Conservation (phyloP, 106 monocot species). For the Hemerocallis citrina region DNA sequence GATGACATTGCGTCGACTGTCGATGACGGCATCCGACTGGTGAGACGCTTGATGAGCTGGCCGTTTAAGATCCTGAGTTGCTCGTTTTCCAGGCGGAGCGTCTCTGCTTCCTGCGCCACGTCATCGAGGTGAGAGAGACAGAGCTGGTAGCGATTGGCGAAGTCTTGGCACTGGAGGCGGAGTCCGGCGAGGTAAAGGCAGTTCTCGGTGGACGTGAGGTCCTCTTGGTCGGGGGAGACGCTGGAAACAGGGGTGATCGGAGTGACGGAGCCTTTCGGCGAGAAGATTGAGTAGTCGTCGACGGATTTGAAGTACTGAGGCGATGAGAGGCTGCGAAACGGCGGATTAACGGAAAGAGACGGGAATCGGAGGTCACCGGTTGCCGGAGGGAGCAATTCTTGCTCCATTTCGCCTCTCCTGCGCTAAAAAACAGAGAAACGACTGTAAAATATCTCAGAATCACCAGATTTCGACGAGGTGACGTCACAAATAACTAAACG, state of each 20-base stretch:
- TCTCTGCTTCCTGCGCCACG: constrained; percentile 42
- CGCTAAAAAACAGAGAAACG: not conserved
- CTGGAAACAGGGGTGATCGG: constrained; percentile 27
- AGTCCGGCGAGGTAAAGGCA: constrained; percentile 55
- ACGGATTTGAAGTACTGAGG: constrained; percentile 12
- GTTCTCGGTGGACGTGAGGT: constrained; percentile 18
- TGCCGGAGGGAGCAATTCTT: constrained; percentile 14
- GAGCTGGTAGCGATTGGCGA: constrained; percentile 50
- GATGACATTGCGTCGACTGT: not conserved
- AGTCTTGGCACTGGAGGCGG: constrained; percentile 53
- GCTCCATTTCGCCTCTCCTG: constrained; percentile 18
- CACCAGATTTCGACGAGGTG: not conserved
- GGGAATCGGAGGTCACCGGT: not conserved
- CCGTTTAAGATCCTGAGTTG: constrained; percentile 54
- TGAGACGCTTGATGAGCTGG: constrained; percentile 45
- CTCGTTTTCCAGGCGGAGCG: constrained; percentile 56
- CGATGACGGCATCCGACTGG: not conserved
- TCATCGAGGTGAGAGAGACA: constrained; percentile 74
- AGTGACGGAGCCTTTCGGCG: constrained; percentile 15
- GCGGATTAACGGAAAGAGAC: not conserved
- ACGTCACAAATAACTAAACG: not conserved
- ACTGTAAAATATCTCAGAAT: not conserved
- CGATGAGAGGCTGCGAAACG: constrained; percentile 7
- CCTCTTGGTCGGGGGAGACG: constrained; percentile 23
- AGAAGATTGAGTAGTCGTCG: constrained; percentile 22